Base-by-base conservation (phyloP, 2,329 filamentous ascomycete genomes). In the Beauveria brongniartii region DNA sequence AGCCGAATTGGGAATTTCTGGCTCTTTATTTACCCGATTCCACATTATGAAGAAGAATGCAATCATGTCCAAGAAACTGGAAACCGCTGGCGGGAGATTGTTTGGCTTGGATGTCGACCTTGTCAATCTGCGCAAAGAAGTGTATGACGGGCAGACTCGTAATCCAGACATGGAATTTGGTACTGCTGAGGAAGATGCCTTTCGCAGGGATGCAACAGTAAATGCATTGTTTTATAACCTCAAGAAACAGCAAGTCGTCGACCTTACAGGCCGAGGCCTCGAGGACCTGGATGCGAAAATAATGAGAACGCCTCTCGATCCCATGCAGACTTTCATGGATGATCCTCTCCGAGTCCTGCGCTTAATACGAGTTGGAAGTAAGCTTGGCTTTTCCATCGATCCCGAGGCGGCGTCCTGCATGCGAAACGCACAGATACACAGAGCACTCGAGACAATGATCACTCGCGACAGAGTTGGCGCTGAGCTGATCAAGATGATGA, bases 41-140 rank as follows among this genome's bases (percentile, higher is more conserved):
- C 54, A 64, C 41, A 63, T 63, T 18, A 59, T 61, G 7, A 55
- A 64, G 28, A 54, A 44, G 18, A 66, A 66, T 10, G 43, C 47
- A 18, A 37, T 60, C 6, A 66, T 59, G 56, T 58, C 61, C 16
- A 66, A 65, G 59, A 47, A 62, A 41, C 62, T 66, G 14, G 64
- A 66, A 52, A 65, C 64, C 1, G 62, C 64, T 22, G 60, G 61
- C 2, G 62, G 62, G 2, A 61, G 40, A 30, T 34, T 65, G 2
- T 66, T 66, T 43, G 63, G 64, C n/a, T 22, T 66, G 16, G 63
- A 66, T 3, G 47, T 65, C 16, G 64, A 66, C 48, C 8, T 66
- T n/a, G 64, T 65, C 10, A 66, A 66, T 47, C 55, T 66, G 16
- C 61, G 64, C 1, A 66, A 65, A 43, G 64, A 66, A 44, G 59